A percentile compares a stretch with the other conserved stretches of the same genome.
Conservation (phyloP, 1,139 yeast genomes). For the Petasospora fabianii region DNA sequence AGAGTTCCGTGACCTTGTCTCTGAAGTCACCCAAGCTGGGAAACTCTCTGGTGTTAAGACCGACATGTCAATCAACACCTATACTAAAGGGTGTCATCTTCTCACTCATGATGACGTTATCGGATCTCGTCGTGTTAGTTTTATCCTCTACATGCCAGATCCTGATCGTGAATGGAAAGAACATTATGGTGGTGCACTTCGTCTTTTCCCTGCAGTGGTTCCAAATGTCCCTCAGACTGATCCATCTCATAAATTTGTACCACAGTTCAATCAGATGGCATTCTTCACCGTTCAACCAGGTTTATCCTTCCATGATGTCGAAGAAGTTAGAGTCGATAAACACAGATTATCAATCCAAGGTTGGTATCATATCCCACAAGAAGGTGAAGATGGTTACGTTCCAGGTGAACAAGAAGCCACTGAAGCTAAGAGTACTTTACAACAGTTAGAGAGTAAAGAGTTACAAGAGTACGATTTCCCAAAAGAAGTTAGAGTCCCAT, state of each 20-base stretch:
- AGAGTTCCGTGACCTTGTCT: conserved; percentile 76
- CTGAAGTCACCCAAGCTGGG: conserved; percentile 84
- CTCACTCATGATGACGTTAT: conserved; percentile 97
- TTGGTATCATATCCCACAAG: conserved; percentile 97
- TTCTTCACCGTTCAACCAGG: conserved; percentile 97
- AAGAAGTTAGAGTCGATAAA: conserved; percentile 87
- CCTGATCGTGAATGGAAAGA: conserved; percentile 87
- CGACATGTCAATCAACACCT: conserved; percentile 89
- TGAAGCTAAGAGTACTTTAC: conserved; percentile 73
- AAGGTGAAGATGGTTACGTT: conserved; percentile 80
- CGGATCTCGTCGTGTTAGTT: conserved; percentile 90
- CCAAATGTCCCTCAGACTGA: conserved; percentile 91
- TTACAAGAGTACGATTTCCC: conserved; percentile 83
- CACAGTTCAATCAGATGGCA: conserved; percentile 94
- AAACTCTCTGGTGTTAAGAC: conserved; percentile 84
- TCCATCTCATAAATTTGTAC: conserved; percentile 64
- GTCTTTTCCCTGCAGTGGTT: conserved; percentile 80
- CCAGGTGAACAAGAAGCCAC: conserved; percentile 77
- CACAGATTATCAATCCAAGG: conserved; percentile 93
- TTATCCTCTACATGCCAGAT: conserved; percentile 87
- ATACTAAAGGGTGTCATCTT: conserved; percentile 89
- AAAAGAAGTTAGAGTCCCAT: conserved; percentile 36
- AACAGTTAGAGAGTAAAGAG: conserved; percentile 74
- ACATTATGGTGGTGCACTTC: conserved; percentile 86
- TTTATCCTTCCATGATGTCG: conserved; percentile 93